Evolutionary conservation across 352 stramenopile genomes (phyloP).

Genomic region (Phytophthora hybrid): DNA sequence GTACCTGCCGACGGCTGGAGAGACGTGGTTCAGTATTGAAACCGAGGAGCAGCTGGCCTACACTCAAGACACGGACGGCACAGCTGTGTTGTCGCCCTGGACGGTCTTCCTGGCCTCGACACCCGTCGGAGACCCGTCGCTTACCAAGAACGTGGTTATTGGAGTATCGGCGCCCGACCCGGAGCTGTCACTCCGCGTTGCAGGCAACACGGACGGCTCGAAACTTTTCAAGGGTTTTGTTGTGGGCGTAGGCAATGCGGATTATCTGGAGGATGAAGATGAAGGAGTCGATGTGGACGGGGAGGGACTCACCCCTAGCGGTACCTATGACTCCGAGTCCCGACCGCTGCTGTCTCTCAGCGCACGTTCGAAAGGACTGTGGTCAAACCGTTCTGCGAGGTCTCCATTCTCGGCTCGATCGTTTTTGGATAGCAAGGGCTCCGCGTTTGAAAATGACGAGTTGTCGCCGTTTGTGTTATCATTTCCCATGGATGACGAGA

Average conservation of each 20-base stretch:
- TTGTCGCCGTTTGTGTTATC: slow-evolving; percentile 70
- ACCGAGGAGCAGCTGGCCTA: slow-evolving; percentile 83
- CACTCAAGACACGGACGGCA: slow-evolving; percentile 76
- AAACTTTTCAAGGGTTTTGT: slow-evolving; percentile 78
- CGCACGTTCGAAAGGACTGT: slow-evolving; percentile 50
- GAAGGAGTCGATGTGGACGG: slow-evolving; percentile 16
- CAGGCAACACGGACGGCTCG: slow-evolving; percentile 59
- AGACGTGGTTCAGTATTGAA: slow-evolving; percentile 88
- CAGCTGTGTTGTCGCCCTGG: slow-evolving; percentile 75
- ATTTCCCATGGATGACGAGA: slow-evolving; percentile 79
- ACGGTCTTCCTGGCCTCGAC: slow-evolving; percentile 81
- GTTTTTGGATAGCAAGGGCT: slow-evolving; percentile 49
- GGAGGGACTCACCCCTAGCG: slow-evolving; percentile 30
- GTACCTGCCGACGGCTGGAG: slow-evolving; percentile 69
- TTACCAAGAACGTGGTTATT: slow-evolving; percentile 84
- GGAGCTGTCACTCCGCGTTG: slow-evolving; percentile 73
- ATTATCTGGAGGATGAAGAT: slow-evolving; percentile 44
- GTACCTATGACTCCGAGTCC: slow-evolving; percentile 44
- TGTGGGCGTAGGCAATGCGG: slow-evolving; percentile 69
- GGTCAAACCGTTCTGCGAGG: slow-evolving; percentile 52
- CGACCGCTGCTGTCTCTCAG: slow-evolving; percentile 56
- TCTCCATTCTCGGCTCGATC: slow-evolving; percentile 56
- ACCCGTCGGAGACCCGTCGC: slow-evolving; percentile 47
- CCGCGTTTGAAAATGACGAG: slow-evolving; percentile 42
- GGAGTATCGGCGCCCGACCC: slow-evolving; percentile 67